These are phyloP conservation scores for Biscogniauxia marginata DNA, from an alignment of 2,329 filamentous ascomycete genomes.

Conservation along the genomic window DNA sequence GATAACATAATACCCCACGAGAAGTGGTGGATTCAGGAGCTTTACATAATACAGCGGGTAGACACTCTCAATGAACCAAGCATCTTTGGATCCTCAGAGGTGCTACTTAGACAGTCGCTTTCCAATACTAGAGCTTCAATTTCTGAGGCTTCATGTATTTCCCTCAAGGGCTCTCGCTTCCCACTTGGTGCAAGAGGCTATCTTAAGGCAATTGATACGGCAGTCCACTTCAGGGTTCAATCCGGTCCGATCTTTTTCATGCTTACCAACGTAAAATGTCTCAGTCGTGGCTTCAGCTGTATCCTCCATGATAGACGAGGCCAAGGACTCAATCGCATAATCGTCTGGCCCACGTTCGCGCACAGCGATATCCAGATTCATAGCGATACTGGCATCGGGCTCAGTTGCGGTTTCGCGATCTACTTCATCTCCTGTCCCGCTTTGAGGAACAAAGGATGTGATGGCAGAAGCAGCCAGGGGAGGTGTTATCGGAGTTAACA, in stretches of 20 bases:
- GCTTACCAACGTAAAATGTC: conserved; percentile 14
- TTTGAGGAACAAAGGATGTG: conserved; percentile 1
- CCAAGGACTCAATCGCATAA: conserved; percentile 13
- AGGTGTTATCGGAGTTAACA: conserved; percentile 2
- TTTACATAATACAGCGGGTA: no score
- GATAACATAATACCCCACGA: no score
- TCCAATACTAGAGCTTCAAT: no score
- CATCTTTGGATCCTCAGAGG: no score
- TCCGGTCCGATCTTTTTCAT: background rate
- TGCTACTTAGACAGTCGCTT: no score
- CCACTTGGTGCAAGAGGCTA: background rate
- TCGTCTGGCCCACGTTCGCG: conserved; percentile 9
- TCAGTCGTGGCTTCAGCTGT: conserved; percentile 9
- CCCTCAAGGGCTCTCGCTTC: background rate
- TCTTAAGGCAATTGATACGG: background rate
- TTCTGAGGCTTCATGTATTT: background rate
- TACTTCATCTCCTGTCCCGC: background rate
- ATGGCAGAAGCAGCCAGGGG: conserved; percentile 2
- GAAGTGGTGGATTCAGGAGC: no score
- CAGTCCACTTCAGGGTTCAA: background rate
- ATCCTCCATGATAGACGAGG: conserved; percentile 13
- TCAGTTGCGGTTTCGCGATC: conserved; percentile 1
- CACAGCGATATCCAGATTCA: background rate
- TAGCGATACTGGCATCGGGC: conserved; percentile 1
- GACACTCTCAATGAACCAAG: no score